Percentiles rank a stretch among this genome's conserved stretches.
Conservation (phyloP, 768 basidiomycete species). For the Boletus subcaerulescens region DNA sequence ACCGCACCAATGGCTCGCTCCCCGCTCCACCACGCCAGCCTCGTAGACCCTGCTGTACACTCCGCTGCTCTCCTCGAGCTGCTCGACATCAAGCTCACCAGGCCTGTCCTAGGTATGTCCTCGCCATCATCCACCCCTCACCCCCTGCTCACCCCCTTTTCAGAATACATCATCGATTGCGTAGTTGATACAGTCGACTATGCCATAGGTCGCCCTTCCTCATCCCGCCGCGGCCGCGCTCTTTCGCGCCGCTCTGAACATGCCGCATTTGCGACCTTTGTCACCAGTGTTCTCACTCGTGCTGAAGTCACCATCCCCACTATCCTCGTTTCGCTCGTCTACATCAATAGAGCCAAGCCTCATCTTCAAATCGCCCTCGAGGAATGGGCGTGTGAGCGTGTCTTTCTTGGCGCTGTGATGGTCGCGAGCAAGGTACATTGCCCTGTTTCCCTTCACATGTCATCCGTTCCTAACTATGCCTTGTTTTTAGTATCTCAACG, state of each 20-base stretch:
- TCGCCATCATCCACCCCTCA: background rate
- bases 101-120: slow-evolving; percentile 61
- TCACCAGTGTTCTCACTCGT: slow-evolving; percentile 61
- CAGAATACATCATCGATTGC: slow-evolving; percentile 71
- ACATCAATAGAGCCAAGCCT: slow-evolving; percentile 73
- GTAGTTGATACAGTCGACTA: slow-evolving; percentile 74
- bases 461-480: slow-evolving; percentile 3
- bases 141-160: background rate
- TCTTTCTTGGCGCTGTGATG: slow-evolving; percentile 89
- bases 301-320: slow-evolving; percentile 73
- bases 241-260: slow-evolving; percentile 48
- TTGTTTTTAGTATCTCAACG: slow-evolving; percentile 67
- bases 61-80: slow-evolving; percentile 67
- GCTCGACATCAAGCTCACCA: slow-evolving; percentile 60
- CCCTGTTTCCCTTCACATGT: slow-evolving; percentile 19
- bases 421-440: slow-evolving; percentile 71
- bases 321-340: slow-evolving; percentile 68
- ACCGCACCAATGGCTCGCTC: slow-evolving; percentile 22
- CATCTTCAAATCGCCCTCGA: slow-evolving; percentile 79
- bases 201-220: slow-evolving; percentile 66
- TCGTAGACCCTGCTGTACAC: slow-evolving; percentile 63
- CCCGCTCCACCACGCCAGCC: slow-evolving; percentile 46
- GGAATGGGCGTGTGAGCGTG: slow-evolving; percentile 86
- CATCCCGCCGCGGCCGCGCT: slow-evolving; percentile 49
- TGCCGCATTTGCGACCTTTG: slow-evolving; percentile 61